Percentiles rank a stretch among this genome's conserved stretches.
Evolutionary conservation across 768 basidiomycete genomes (phyloP).

Genomic region (Russula vinacea): DNA sequence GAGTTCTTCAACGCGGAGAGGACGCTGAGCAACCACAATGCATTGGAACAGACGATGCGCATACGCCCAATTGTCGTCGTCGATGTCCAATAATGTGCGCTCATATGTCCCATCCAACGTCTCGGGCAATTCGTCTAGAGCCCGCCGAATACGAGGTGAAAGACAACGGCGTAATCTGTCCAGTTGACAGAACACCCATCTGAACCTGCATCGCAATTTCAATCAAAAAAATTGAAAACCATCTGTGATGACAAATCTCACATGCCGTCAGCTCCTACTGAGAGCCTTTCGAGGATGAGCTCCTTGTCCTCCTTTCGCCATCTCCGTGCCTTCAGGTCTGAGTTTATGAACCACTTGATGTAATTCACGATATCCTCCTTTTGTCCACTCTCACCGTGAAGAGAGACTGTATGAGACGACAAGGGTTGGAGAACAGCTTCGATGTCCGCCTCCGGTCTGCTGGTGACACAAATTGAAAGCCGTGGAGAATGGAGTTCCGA

Average conservation of each 20-base stretch:
- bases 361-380: not conserved
- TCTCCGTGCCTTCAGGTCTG: not conserved
- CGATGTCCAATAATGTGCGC: not conserved
- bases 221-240: not conserved
- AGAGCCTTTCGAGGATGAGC: not conserved
- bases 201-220: not conserved
- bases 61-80: not conserved
- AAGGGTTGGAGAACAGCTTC: not conserved
- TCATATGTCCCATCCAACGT: slow-evolving; percentile 1
- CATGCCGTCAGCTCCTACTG: not conserved
- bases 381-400: not conserved
- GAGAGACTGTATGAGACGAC: not conserved
- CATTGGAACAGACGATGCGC: slow-evolving; percentile 10
- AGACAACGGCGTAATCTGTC: not conserved
- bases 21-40: slow-evolving; percentile 1
- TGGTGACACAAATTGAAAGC: not conserved
- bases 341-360: not conserved
- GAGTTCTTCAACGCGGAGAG: not conserved
- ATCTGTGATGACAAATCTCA: not conserved
- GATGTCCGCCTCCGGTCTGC: not conserved
- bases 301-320: not conserved
- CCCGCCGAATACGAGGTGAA: not conserved
- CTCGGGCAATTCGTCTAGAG: not conserved
- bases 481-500: not conserved
- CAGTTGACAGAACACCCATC: not conserved